phyloP scores from a whole-genome alignment of 345 rosid species.

The Eucalyptus tenuipes region DNA sequence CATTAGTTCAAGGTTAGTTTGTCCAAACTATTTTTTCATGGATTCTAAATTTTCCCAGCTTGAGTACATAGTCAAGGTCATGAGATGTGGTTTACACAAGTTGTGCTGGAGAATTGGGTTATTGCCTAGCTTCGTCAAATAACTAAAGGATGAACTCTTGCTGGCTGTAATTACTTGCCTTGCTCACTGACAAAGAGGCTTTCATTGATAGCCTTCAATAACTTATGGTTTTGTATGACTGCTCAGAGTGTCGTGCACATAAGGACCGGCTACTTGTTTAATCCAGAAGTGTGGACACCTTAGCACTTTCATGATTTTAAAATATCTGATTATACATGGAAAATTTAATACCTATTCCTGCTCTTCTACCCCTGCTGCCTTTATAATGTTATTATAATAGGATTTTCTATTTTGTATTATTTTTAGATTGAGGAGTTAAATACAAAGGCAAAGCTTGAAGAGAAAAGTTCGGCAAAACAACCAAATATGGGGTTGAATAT shows the following conservation, averaged over 20 bases:
- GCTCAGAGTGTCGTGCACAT: neutral
- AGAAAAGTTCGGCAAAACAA: constrained; percentile 8
- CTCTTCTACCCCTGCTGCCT: neutral
- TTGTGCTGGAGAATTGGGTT: neutral
- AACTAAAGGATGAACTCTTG: neutral
- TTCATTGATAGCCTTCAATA: neutral
- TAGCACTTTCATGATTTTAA: neutral
- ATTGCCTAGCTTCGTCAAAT: neutral
- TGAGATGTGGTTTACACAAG: neutral
- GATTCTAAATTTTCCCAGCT: neutral
- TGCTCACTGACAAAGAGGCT: neutral
- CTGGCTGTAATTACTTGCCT: neutral
- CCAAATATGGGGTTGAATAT: constrained; percentile 6
- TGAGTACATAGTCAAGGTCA: neutral
- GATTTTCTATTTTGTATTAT: neutral
- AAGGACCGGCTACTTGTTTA: neutral
- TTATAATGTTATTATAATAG: neutral
- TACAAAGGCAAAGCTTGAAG: constrained; percentile 33
- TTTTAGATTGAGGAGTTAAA: constrained; percentile 62
- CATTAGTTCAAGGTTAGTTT: neutral
- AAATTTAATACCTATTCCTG: neutral
- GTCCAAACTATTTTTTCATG: neutral
- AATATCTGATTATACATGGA: neutral
- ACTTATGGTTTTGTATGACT: neutral
- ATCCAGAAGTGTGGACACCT: neutral